Base-by-base conservation (phyloP, 2,329 filamentous ascomycete species). In the Gremmenia infestans region DNA sequence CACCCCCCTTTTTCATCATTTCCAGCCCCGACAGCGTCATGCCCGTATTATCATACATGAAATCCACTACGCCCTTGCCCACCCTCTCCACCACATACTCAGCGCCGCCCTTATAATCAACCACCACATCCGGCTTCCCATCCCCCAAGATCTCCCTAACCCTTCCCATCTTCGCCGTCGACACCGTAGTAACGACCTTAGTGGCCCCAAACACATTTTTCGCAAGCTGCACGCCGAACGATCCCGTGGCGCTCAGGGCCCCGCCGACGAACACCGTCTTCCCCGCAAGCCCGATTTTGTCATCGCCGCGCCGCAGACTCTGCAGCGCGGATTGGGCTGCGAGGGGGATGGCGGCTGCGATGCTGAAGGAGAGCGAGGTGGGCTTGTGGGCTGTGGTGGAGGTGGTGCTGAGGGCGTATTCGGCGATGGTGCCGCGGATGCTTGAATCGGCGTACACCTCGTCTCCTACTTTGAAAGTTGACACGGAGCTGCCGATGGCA, bases 141-240 rank as follows among this genome's bases (percentile, higher is more conserved):
- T 73, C 64, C 1, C 74, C 74, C 8, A 77, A 63, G 6, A 74
- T 60, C 52, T 73, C 70, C 4, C 63, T 54, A 1, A 76, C 63
- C 52, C 65, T 70, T 1, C 68, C 50, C 0, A 78, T 62, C 60
- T 78, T 78, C 14, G 68, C 57, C 1, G 74, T 74, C 1, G 74
- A 76, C 1, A 78, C 68, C 0, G 75, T 77, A 0, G 74, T 77
- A 40, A 78, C 74, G 28, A 77, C 73, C 50, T 73, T 75, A 17
- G 68, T 70, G 2, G 73, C 76, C 1, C 69, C 64, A 57, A 76
- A 78, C 2, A 75, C 68, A 36, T 74, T 70, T 57, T 77, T 77
- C 15, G 75, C 74, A 5, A 78, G 59, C 59, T 77, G 75, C 17
- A 74, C 71, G 23, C 65, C 75, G 53, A 71, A 71, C 22, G 66